Base-by-base conservation (phyloP, 768 basidiomycete species). In the Lactarius pseudohatsudake region DNA sequence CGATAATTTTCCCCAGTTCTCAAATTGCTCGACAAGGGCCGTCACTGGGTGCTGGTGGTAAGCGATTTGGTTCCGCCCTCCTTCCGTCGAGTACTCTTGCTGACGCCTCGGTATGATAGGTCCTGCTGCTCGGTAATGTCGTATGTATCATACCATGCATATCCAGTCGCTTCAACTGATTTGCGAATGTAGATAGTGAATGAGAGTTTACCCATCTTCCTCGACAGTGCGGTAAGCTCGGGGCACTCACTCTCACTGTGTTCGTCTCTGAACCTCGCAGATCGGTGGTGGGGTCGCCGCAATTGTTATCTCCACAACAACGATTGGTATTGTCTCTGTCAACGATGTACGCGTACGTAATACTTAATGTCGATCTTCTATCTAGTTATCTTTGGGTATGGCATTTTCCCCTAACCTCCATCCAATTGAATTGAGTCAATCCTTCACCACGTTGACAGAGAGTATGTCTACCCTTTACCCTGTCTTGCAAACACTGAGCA, bases 21-120 rank as follows among this genome's bases (percentile, higher is more conserved):
- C 40, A 75, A 72, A 34, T 74, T 87, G 16, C 77, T 87, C 62
- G 74, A 74, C n/a, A 76, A 78, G 57, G 84, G 85, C 1, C 77
- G 85, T 30, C 86, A 87, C 69, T 87, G 96, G 96, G 94, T 98
- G 16, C 84, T 98, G 9, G 96, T 97, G 60, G 95, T 94, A 73
- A 36, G 79, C 75, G 1, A 2, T 34, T 45, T 26, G 20, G 16
- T 15, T 50, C 11, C 8, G 30, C 22, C 30, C 32, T 30, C 20
- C 54, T 8, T 20, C 43, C 50, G 20, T 10, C 81, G 54, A 55
- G 20, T 45, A 55, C 22, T 56, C 43, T 10, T 47, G 13, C 53
- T 57, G 5, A 62, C 58, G 10, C 56, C 28, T 41, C 26, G 10
- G 3, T 10, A 32, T 56, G 8, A 2, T 56, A 92, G 91, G 91